Evolutionary conservation across 805 yeast genomes (phyloP).

Genomic region (Wickerhamiella musiphila): DNA sequence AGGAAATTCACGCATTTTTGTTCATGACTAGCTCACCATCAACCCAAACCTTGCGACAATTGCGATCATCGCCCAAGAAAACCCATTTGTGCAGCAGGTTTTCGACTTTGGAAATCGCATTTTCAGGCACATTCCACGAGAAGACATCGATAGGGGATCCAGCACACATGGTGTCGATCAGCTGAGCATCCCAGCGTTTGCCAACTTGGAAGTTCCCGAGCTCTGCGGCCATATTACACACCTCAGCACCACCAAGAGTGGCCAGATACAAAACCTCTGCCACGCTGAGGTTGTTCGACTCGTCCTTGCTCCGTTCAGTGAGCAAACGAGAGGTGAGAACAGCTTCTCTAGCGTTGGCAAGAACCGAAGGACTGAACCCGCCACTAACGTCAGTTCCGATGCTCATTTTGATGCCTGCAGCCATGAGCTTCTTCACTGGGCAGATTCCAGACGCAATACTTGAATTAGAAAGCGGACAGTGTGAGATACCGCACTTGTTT

Average conservation of each 20-base stretch:
- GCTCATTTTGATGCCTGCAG: slow-evolving; percentile 54
- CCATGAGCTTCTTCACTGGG: slow-evolving; percentile 50
- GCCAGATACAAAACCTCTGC: slow-evolving; percentile 65
- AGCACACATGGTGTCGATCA: slow-evolving; percentile 40
- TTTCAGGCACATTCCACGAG: slow-evolving; percentile 29
- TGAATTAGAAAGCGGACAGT: slow-evolving; percentile 86
- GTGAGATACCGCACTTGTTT: slow-evolving; percentile 58
- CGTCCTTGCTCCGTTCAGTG: slow-evolving; percentile 36
- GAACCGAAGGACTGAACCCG: slow-evolving; percentile 50
- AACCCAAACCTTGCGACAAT: slow-evolving; percentile 66
- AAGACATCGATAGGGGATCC: slow-evolving; percentile 59
- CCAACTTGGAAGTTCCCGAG: slow-evolving; percentile 65
- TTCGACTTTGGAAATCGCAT: slow-evolving; percentile 25
- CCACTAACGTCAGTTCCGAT: slow-evolving; percentile 72
- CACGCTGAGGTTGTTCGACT: slow-evolving; percentile 33
- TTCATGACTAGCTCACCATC: slow-evolving; percentile 49
- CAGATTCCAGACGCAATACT: slow-evolving; percentile 85
- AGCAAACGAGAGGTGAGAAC: slow-evolving; percentile 53
- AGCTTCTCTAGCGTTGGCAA: slow-evolving; percentile 53
- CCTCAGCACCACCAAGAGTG: slow-evolving; percentile 79
- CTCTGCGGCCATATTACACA: slow-evolving; percentile 36
- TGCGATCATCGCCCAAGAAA: slow-evolving; percentile 87
- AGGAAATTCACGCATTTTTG: too few relatives aligned
- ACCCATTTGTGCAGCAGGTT: slow-evolving; percentile 75
- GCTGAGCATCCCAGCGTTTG: slow-evolving; percentile 69